These are phyloP conservation scores for Orbilia brochopaga DNA, from an alignment of 2,329 filamentous ascomycete species.

Conservation along the genomic window DNA sequence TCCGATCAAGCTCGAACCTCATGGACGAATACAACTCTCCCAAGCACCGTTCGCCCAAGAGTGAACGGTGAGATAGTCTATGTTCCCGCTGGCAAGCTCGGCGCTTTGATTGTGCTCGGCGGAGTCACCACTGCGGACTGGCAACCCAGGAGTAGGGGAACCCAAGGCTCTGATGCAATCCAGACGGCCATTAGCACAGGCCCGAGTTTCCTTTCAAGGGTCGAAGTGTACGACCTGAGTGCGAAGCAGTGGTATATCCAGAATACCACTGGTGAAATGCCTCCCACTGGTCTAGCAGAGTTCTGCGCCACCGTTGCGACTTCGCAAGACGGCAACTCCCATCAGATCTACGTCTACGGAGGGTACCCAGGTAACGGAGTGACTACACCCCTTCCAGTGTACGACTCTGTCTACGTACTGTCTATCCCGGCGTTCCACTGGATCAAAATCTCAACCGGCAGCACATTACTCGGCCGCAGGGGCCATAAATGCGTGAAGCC, in stretches of 20 bases:
- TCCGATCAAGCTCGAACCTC: conserved; percentile 56
- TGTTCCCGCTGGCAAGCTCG: conserved; percentile 54
- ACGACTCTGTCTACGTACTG: conserved; percentile 54
- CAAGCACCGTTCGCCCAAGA: conserved; percentile 56
- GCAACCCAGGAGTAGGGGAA: too few relatives aligned
- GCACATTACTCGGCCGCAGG: conserved; percentile 35
- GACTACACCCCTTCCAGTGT: conserved; percentile 20
- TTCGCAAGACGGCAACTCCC: conserved; percentile 51
- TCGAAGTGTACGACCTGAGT: conserved; percentile 54
- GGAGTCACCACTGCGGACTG: conserved; percentile 47
- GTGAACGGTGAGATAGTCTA: conserved; percentile 60
- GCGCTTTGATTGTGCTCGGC: conserved; percentile 54
- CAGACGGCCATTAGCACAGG: conserved; percentile 25
- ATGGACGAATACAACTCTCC: conserved; percentile 58
- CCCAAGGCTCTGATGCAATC: too few relatives aligned
- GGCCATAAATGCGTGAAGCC: conserved; percentile 54
- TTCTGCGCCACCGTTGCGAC: conserved; percentile 54
- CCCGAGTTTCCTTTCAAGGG: conserved; percentile 50
- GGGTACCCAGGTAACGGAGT: conserved; percentile 51
- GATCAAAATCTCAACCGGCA: conserved; percentile 54
- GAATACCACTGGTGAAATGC: conserved; percentile 43
- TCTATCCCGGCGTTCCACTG: conserved; percentile 55
- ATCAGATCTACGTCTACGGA: conserved; percentile 54
- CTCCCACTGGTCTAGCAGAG: conserved; percentile 51
- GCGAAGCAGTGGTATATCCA: conserved; percentile 52